Evolutionary conservation across 768 basidiomycete genomes (phyloP), one percentile per base, ranked within the genome.

Genomic region (Nidularia pulvinata): DNA sequence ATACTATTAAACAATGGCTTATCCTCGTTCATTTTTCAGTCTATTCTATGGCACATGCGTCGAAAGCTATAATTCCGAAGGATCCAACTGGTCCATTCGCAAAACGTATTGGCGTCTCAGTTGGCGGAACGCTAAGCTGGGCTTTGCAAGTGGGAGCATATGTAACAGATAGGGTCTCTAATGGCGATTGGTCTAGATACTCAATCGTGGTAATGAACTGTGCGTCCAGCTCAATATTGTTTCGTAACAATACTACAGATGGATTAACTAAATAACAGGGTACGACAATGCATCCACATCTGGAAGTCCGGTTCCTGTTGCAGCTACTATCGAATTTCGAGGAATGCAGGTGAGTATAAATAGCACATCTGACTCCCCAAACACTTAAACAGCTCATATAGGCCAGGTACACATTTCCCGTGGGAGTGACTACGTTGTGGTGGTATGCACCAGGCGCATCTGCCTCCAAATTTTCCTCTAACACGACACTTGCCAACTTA

Each of bases 331-430:
- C 55, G 78, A 81, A 55, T 88, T 88, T 68, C 76, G 79, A 49
- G 86, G 80, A 2, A 74, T 71, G 67, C 84, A 86, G 74, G 85
- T 78, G 49, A 56, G 70, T 59, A 3, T 42, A 9, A 39, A n/a
- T 14, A 34, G 13, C n/a, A 33, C 32, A 33, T 25, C 45, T 42
- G 14, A 43, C 52, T 32, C 45, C 43, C 14, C 46, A 33, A 5
- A 2, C 34, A 32, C 48, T 14, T n/a, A 13, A 25, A 32, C 42
- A 37, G 13, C 25, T 48, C 44, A 46, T 9, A 42, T n/a, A 81
- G 82, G 89, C 88, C 3, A 79, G 72, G 1, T 88, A 88, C 64
- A 88, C 85, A 3, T 92, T 92, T 73, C 88, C 89, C 1, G 87
- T 90, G 11, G 89, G 89, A 30, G 83, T 91, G 4, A 80, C 79